Conservation (phyloP, 371 early-diverging fungal genomes). For the Chytridium lagenaria region DNA sequence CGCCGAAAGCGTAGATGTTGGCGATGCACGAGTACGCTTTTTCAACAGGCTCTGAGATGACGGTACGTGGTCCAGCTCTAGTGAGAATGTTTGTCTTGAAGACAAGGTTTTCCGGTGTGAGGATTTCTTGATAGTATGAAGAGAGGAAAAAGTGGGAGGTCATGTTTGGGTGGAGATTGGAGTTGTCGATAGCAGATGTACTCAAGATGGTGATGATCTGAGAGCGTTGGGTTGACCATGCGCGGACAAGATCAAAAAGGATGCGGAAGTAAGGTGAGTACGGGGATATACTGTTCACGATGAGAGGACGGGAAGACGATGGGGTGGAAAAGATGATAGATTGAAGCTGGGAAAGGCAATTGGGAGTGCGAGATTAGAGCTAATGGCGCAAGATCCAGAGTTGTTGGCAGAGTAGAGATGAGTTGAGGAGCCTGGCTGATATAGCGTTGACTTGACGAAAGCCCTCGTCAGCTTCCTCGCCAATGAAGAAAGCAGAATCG, state of each 20-base stretch:
- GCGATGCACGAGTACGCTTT: not conserved
- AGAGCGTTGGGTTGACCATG: not conserved
- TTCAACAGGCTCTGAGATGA: not conserved
- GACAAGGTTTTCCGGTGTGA: not conserved
- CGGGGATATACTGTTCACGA: slow-evolving; percentile 1
- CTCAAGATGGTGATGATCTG: slow-evolving; percentile 2
- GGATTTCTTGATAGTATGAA: not conserved
- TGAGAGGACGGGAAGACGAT: not conserved
- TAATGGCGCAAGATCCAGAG: not conserved
- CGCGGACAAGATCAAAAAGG: not conserved
- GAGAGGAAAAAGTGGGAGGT: not conserved
- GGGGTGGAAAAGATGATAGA: not conserved
- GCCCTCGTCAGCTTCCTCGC: not conserved
- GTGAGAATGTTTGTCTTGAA: not conserved
- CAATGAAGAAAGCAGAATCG: not conserved
- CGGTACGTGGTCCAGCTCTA: not conserved
- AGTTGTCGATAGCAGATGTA: not conserved
- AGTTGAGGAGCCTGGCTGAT: not conserved
- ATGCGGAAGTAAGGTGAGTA: not conserved
- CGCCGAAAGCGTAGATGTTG: not conserved
- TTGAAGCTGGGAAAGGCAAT: not conserved
- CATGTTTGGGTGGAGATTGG: not conserved
- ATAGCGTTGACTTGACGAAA: not conserved
- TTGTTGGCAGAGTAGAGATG: not conserved
- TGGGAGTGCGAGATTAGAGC: not conserved